phyloP scores from a whole-genome alignment of 2,329 filamentous ascomycete species.

The Dactylellina drechsleri region DNA sequence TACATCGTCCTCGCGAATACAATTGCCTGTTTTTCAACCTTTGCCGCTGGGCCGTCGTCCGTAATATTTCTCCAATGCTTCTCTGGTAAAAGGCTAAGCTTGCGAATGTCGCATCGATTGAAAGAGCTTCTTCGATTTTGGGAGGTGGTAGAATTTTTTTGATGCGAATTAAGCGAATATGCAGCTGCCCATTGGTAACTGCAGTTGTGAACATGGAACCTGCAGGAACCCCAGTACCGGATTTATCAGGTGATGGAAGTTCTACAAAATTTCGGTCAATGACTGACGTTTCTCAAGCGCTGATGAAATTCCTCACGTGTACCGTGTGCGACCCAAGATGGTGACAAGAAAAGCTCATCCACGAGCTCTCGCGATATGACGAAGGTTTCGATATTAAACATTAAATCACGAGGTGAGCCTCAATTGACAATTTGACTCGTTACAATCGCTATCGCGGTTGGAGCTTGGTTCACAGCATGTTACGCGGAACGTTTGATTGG shows the following conservation, averaged over 20 bases:
- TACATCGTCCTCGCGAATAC: slow-evolving; percentile 28
- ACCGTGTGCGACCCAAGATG: neutral
- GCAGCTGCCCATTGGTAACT: slow-evolving; percentile 47
- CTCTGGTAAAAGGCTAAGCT: no score
- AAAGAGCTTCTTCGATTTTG: no score
- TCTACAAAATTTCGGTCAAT: slow-evolving; percentile 18
- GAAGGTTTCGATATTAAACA: neutral
- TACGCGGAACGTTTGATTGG: slow-evolving; percentile 46
- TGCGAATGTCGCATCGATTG: no score
- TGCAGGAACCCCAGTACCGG: slow-evolving; percentile 38
- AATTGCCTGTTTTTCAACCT: neutral
- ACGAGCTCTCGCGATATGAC: no score
- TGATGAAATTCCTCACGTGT: slow-evolving; percentile 25
- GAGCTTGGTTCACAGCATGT: slow-evolving; percentile 34
- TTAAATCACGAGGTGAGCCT: slow-evolving; percentile 33
- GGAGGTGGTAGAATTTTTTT: no score
- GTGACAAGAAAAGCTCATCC: slow-evolving; percentile 6
- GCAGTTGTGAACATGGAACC: slow-evolving; percentile 48
- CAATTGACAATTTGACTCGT: slow-evolving; percentile 44
- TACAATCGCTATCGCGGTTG: slow-evolving; percentile 15
- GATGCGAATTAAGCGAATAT: slow-evolving; percentile 40
- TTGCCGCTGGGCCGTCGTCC: no score
- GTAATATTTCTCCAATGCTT: no score
- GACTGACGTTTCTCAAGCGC: slow-evolving; percentile 42
- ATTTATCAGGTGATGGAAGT: slow-evolving; percentile 49